A percentile compares a stretch with the other conserved stretches of the same genome.
These are phyloP conservation scores for Berberis vulgaris DNA, from an alignment of 164 flowering plant species.

Conservation along the genomic window DNA sequence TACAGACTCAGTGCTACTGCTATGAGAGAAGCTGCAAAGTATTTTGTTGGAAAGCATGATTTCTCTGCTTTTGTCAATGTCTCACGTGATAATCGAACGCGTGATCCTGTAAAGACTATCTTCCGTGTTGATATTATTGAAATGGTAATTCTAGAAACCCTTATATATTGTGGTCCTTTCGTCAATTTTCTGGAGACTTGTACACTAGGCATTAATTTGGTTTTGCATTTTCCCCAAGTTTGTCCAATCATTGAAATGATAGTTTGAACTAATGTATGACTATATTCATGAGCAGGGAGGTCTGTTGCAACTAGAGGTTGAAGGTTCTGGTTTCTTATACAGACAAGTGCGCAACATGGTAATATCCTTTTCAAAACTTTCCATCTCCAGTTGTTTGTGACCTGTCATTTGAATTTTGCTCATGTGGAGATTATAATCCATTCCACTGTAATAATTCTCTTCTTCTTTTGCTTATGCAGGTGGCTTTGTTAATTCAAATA, in stretches of 20 bases:
- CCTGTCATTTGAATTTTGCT: too few relatives aligned
- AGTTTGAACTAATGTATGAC: conserved; percentile 7
- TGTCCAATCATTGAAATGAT: background rate
- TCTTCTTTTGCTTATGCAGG: conserved; percentile 30
- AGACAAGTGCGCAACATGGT: conserved; percentile 98
- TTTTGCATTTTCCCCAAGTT: background rate
- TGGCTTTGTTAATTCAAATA: conserved; percentile 69
- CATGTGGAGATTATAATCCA: too few relatives aligned
- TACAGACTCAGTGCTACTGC: conserved; percentile 54
- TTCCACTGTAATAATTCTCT: background rate
- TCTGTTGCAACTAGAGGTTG: conserved; percentile 84
- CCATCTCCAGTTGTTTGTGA: background rate
- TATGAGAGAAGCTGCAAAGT: conserved; percentile 73
- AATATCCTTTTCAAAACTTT: conserved; percentile 4
- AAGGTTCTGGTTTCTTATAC: conserved; percentile 85
- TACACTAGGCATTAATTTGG: background rate
- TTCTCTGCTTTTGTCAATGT: conserved; percentile 79
- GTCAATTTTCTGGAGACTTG: background rate
- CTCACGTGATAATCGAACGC: conserved; percentile 42
- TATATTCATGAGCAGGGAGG: conserved; percentile 43
- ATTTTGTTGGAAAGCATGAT: conserved; percentile 75
- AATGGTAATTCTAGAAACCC: conserved; percentile 32
- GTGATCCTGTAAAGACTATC: conserved; percentile 67
- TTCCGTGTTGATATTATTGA: conserved; percentile 66
- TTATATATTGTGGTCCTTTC: background rate